Base-by-base conservation (phyloP, 805 yeast species). In the Suhomyces sp. region DNA sequence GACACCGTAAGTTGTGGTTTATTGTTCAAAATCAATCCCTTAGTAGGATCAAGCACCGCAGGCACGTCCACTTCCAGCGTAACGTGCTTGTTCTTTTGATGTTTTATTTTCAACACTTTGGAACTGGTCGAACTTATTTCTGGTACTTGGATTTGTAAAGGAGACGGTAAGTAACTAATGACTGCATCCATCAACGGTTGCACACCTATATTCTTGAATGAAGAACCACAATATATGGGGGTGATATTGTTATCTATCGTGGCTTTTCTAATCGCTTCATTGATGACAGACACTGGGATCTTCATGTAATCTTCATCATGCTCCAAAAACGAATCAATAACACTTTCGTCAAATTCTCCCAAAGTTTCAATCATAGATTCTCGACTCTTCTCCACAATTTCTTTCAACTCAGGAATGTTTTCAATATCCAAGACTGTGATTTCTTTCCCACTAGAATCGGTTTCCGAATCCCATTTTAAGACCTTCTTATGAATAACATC, bases 181-280 rank as follows among this genome's bases (percentile, higher is more conserved):
- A 90, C 74, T 0, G 95, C 90, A 58, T 91, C 97, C 60, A 93
- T 61, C 31, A 93, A 64, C 1, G 98, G 96, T 55, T 93, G 98
- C 2, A 93, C 95, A 17, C 98, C 98, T 29, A 91, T 84, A 56
- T 91, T 91, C 46, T 72, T 76, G 61, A 91, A 93, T 36, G 96
- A 84, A 2, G 97, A 85, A 9, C 98, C 98, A 59, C 97, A 88
- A 23, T 90, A 61, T 0, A 93, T 85, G 0, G 98, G 97, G 0
- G 82, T 74, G 1, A 86, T 70, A 24, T 63, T 58, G 31, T 74
- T 72, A 1, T 57, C 55, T 5, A 87, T 44, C 0, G 96, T 85
- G 2, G 84, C 79, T 16, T 61, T 64, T 33, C 85, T 67, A 6
- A 93, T 70, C 0, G 95, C 82, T 11, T 53, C 48, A 27, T 71